Base-by-base conservation (phyloP, 2,329 filamentous ascomycete species). In the Aspergillus caelatus region DNA sequence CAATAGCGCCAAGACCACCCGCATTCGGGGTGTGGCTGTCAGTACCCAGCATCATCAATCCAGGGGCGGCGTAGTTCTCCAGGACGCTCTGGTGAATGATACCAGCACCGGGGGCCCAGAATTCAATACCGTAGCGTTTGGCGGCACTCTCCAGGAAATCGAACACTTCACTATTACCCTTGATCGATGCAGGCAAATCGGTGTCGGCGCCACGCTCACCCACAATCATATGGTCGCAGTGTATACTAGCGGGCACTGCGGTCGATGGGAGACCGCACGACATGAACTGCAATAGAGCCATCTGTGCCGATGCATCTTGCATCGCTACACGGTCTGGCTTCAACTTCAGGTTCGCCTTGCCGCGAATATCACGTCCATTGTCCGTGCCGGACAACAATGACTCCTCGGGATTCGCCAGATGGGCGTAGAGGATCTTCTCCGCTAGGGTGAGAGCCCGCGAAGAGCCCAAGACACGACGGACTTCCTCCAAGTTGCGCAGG, bases 201-300 rank as follows among this genome's bases (percentile, higher is more conserved):
- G 88, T 86, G 72, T 94, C 90, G 41, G 94, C 95, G 63, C 95
- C 95, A 76, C 89, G 91, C 80, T 96, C 90, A 62, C 94, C 95
- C 34, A 98, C 94, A 81, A 99, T 98, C 89, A 99, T 90, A 79
- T 99, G 95, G 82, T 99, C 95, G 81, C 95, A 99, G 83, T 99
- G 95, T 71, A 98, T 97, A 78, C 94, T 97, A 56, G 95, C 94
- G 12, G 95, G 95, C 57, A 99, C 94, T 11, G 94, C 94, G 2
- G 95, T 97, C 64, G 88, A 88, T 32, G 91, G 91, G 60, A 99
- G 85, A 61, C 93, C 92, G 79, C 95, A 99, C 32, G 92, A 92
- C 94, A 99, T 99, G 85, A 99, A 99, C 81, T 99, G 95, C 71
- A 99, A 83, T 68, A 99, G 83, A 1, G 95, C 95, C 95, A 99